A percentile compares a stretch with the other conserved stretches of the same genome.
Evolutionary conservation across 345 rosid species (phyloP).

Genomic region (Populus ilicifolia): DNA sequence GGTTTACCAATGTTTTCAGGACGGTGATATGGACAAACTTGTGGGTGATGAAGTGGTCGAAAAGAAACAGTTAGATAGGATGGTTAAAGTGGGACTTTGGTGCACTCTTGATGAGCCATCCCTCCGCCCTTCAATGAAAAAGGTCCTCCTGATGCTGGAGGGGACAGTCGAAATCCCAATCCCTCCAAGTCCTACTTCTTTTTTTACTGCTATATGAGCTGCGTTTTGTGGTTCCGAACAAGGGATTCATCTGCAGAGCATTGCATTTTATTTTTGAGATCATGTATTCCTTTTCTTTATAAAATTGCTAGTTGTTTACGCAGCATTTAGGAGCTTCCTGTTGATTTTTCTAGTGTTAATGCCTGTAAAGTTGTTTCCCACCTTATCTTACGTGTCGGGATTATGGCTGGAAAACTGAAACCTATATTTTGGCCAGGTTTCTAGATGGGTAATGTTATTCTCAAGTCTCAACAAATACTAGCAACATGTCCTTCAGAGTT

Average conservation of each 20-base stretch:
- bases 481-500: neutral
- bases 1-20: conserved; percentile 20
- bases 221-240: neutral
- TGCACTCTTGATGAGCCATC: conserved; percentile 21
- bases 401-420: neutral
- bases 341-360: no score
- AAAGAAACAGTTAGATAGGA: conserved; percentile 16
- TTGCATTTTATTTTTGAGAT: no score
- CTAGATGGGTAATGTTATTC: neutral
- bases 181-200: conserved; percentile 17
- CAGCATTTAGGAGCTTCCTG: no score
- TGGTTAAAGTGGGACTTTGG: conserved; percentile 21
- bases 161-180: conserved; percentile 27
- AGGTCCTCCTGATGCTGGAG: conserved; percentile 24
- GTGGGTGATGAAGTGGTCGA: conserved; percentile 18
- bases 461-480: neutral
- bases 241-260: no score
- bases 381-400: neutral
- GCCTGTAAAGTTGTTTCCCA: no score
- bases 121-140: conserved; percentile 21
- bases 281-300: no score
- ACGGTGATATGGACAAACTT: neutral
- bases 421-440: neutral
- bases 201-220: conserved; percentile 3
- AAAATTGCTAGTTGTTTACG: no score